Conservation (phyloP, 2,329 filamentous ascomycete genomes). For the Colletotrichum coccodes region DNA sequence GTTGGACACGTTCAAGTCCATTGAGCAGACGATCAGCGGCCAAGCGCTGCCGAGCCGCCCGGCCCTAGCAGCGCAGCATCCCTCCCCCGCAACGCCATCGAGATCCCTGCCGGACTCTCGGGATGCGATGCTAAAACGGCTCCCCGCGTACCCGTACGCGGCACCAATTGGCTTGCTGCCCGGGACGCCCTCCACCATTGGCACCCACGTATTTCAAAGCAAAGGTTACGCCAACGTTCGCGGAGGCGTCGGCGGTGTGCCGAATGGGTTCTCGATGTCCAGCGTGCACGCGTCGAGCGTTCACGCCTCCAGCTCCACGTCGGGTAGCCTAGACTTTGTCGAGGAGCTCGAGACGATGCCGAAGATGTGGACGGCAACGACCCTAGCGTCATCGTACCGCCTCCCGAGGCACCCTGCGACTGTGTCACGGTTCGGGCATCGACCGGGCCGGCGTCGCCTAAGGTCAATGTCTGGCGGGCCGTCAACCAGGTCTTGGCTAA, state of each 20-base stretch:
- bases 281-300: constrained; percentile 18
- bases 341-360: constrained; percentile 3
- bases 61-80: background rate
- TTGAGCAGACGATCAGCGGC: constrained; percentile 31
- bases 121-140: background rate
- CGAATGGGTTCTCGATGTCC: background rate
- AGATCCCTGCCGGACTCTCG: constrained; percentile 4
- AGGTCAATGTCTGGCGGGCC: constrained; percentile 38
- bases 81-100: background rate
- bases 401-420: constrained; percentile 11
- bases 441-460: background rate
- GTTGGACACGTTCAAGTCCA: constrained; percentile 27
- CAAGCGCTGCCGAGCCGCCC: constrained; percentile 20
- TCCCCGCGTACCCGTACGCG: background rate
- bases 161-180: background rate
- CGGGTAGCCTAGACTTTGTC: constrained; percentile 19
- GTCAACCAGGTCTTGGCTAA: constrained; percentile 37
- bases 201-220: background rate
- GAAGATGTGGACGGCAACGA: background rate
- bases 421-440: background rate
- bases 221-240: background rate
- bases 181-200: background rate
- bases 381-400: constrained; percentile 15
- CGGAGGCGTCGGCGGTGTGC: background rate
- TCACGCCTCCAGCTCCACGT: constrained; percentile 14